Evolutionary conservation across 1,284 basidiomycete genomes (phyloP).

Genomic region (Heterobasidion parviporum): DNA sequence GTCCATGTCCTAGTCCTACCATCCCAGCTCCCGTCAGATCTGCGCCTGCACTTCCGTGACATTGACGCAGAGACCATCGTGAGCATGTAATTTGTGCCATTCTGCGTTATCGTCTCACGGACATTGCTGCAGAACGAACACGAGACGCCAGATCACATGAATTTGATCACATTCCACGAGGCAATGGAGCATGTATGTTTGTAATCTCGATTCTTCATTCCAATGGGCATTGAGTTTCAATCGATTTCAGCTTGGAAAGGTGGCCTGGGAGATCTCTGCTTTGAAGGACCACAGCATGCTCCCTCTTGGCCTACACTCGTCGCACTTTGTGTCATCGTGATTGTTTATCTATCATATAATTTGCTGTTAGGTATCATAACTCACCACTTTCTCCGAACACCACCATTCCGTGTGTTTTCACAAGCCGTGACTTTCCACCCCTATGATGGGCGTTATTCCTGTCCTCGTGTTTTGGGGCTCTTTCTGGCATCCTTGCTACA

Average conservation of each 20-base stretch:
- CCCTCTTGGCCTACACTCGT: not conserved
- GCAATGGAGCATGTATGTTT: constrained; percentile 45
- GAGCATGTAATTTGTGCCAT: constrained; percentile 14
- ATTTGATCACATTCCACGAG: constrained; percentile 51
- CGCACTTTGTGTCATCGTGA: not conserved
- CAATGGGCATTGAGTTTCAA: constrained; percentile 12
- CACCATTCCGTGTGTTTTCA: not conserved
- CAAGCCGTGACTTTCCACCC: not conserved
- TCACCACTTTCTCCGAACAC: not conserved
- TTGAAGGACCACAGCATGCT: constrained; percentile 42
- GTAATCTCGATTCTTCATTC: not conserved
- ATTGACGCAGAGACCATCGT: constrained; percentile 56
- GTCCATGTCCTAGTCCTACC: constrained; percentile 67
- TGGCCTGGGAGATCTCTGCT: constrained; percentile 27
- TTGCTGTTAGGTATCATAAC: not conserved
- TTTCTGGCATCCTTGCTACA: too few relatives aligned
- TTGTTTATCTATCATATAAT: not conserved
- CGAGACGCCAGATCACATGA: constrained; percentile 67
- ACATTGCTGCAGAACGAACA: constrained; percentile 41
- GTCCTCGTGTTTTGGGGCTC: too few relatives aligned
- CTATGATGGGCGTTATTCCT: too few relatives aligned
- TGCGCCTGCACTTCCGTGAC: constrained; percentile 56
- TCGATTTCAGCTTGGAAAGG: constrained; percentile 27
- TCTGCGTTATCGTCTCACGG: constrained; percentile 1
- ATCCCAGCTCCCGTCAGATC: constrained; percentile 61